Base-by-base conservation (phyloP, 2,329 filamentous ascomycete genomes). In the Anisogramma anomala region DNA sequence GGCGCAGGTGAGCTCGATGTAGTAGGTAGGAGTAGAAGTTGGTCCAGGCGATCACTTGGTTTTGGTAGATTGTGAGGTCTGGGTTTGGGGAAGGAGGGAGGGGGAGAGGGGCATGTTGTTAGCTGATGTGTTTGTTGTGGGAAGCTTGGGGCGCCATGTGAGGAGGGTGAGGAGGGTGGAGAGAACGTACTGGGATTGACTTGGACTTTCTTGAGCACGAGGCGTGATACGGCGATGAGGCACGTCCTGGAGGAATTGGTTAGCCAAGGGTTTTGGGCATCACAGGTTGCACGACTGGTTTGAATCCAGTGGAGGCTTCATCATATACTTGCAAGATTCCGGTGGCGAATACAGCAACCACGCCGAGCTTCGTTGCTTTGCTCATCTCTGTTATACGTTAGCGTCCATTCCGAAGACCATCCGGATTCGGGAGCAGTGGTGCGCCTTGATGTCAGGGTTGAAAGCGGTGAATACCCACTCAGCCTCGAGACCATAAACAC, bases 1-100 rank as follows among this genome's bases (percentile, higher is more conserved):
- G 26, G 32, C 33, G 33, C 25, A 36, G 11, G 39, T 41, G 25
- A 41, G 33, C 22, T 41, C 39, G n/a, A 41, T 31, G 3, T 41
- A 41, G 7, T 31, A 33, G 4, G 7, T 31, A 33, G 4, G 33
- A 25, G 15, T 41, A 41, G 19, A 30, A 41, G 14, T 27, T 36
- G 6, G 39, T 26, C 39, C 39, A 41, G 10, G 19, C 28, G 17
- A 41, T 33, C 4, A 22, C 22, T 15, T 33, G 39, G 7, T 28
- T 36, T 5, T 26, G 39, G 23, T 31, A 31, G 17, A 9, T 28
- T 8, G 26, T 27, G 25, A 36, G 6, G 3, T n/a, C 20, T 8
- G 10, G 6, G 2, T 9, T 4, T 31, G 22, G 11, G 6, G 5
- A 15, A 28, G 17, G 0, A 19, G 11, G 2, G 6, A 19, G 11